Evolutionary conservation across 495 filamentous ascomycete genomes (phyloP).

Genomic region (Penicillium egyptiacum): DNA sequence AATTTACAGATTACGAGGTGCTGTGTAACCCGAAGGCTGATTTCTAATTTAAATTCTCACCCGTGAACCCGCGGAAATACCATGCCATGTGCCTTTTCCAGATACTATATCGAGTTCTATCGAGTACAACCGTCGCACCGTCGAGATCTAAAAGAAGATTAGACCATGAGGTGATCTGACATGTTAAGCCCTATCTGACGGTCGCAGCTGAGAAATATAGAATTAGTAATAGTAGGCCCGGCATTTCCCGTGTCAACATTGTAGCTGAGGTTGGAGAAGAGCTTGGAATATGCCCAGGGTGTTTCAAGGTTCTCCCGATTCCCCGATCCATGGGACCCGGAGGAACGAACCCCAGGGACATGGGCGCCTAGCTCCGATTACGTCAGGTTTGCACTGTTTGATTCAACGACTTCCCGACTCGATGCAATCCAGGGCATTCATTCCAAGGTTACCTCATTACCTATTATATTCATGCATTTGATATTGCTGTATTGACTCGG

Average conservation of each 20-base stretch:
- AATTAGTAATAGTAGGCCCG: background rate
- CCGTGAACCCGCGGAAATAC: background rate
- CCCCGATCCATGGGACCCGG: slow-evolving; percentile 2
- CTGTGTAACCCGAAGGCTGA: slow-evolving; percentile 10
- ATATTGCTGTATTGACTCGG: slow-evolving; percentile 18
- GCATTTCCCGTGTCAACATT: background rate
- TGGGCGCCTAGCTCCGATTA: slow-evolving; percentile 10
- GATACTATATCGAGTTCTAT: slow-evolving; percentile 4
- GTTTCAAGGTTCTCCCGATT: background rate
- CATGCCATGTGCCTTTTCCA: slow-evolving; percentile 3
- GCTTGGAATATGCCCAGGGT: background rate
- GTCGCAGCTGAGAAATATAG: slow-evolving; percentile 8
- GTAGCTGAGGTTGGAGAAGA: background rate
- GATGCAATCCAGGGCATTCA: background rate
- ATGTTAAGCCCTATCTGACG: background rate
- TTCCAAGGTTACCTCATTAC: background rate
- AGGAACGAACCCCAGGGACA: slow-evolving; percentile 1
- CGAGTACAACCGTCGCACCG: slow-evolving; percentile 1
- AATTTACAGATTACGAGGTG: slow-evolving; percentile 5
- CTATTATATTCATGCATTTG: slow-evolving; percentile 14
- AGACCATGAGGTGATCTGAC: background rate
- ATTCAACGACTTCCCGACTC: slow-evolving; percentile 1
- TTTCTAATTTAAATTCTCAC: slow-evolving; percentile 8
- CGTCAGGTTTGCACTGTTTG: slow-evolving; percentile 22
- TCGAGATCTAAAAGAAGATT: background rate